phyloP scores from a whole-genome alignment of 768 basidiomycete species.

The Trametes sanguinea region DNA sequence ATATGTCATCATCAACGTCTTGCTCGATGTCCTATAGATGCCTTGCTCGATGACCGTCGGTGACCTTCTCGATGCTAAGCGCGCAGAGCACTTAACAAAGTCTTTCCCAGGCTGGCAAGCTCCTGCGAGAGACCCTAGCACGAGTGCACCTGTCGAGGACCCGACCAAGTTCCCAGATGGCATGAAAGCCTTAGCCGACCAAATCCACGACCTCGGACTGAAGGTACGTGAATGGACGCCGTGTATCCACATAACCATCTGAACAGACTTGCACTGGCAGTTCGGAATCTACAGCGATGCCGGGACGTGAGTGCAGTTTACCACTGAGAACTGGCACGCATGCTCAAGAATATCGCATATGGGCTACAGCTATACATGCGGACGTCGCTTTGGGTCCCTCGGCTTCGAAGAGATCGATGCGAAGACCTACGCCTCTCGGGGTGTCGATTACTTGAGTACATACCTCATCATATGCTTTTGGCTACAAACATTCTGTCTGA shows the following conservation, averaged over 20 bases:
- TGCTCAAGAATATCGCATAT: background rate
- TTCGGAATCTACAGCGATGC: constrained; percentile 41
- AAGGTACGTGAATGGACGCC: constrained; percentile 26
- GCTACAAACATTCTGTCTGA: too few relatives aligned
- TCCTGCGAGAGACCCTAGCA: constrained; percentile 29
- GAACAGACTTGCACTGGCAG: constrained; percentile 13
- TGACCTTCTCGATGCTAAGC: background rate
- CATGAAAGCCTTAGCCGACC: constrained; percentile 33
- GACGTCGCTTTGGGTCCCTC: constrained; percentile 40
- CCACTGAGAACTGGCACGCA: too few relatives aligned
- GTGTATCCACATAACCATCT: background rate
- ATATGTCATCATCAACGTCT: background rate
- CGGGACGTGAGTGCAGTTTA: constrained; percentile 29
- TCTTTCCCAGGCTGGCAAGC: constrained; percentile 36
- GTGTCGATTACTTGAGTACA: constrained; percentile 36
- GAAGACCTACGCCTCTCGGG: constrained; percentile 42
- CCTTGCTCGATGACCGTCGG: constrained; percentile 41
- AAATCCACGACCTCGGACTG: constrained; percentile 37
- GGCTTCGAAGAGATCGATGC: constrained; percentile 45
- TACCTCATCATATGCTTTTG: too few relatives aligned
- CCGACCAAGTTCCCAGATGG: constrained; percentile 36
- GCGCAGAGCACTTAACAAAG: too few relatives aligned
- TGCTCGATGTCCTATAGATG: constrained; percentile 23
- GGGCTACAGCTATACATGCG: constrained; percentile 36
- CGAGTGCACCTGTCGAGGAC: constrained; percentile 35